phyloP scores from a whole-genome alignment of 768 basidiomycete genomes.

The Cystofilobasidium ferigula region DNA sequence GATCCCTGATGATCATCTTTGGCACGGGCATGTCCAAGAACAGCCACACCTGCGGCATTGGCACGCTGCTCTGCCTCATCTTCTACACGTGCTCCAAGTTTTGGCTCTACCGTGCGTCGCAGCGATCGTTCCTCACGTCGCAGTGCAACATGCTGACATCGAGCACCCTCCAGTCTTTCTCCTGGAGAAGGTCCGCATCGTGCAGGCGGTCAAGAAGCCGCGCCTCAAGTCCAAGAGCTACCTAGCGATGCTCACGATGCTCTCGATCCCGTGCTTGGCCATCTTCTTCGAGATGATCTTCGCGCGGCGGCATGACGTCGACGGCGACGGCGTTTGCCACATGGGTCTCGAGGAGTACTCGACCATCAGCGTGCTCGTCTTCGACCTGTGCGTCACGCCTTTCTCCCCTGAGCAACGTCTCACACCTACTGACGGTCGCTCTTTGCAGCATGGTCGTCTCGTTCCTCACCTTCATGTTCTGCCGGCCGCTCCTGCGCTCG shows the following conservation, averaged over 20 bases:
- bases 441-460: not conserved
- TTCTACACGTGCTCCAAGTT: not conserved
- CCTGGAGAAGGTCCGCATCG: not conserved
- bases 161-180: not conserved
- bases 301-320: not conserved
- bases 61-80: not conserved
- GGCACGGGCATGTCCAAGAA: not conserved
- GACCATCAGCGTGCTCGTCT: not conserved
- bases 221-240: not conserved
- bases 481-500: not conserved
- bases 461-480: not conserved
- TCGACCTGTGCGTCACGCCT: not conserved
- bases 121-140: not conserved
- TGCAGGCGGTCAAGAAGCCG: not conserved
- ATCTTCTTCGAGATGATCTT: not conserved
- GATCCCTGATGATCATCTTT: not conserved
- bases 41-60: not conserved
- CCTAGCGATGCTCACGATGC: not conserved
- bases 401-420: not conserved
- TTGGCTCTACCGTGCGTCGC: not conserved
- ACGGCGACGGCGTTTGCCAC: not conserved
- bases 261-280: not conserved
- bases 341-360: not conserved
- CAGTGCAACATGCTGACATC: not conserved
- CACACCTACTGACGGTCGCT: not conserved